Conservation (phyloP, 2,329 filamentous ascomycete species). For the Claviceps monticola region DNA sequence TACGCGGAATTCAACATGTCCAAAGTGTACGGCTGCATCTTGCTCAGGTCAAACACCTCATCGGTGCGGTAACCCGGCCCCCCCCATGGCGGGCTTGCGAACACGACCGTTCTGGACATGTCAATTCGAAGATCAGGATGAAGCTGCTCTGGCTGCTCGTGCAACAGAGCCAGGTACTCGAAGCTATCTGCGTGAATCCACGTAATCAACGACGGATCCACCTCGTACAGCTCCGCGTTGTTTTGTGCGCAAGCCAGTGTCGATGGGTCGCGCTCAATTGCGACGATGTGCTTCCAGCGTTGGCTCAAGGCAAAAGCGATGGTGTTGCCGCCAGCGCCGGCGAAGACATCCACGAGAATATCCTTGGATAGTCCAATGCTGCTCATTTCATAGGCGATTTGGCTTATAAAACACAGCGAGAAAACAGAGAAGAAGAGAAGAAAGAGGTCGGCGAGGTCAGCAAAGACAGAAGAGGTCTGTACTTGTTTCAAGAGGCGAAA, state of each 20-base stretch:
- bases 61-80: conserved; percentile 41
- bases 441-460: neutral
- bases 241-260: conserved; percentile 83
- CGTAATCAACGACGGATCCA: conserved; percentile 55
- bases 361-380: conserved; percentile 40
- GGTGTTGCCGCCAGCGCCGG: conserved; percentile 80
- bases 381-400: conserved; percentile 61
- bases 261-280: conserved; percentile 69
- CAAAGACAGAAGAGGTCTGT: neutral
- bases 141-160: conserved; percentile 22
- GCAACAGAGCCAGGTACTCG: conserved; percentile 43
- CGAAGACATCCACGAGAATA: conserved; percentile 76
- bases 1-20: conserved; percentile 49
- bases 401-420: conserved; percentile 30
- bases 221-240: conserved; percentile 77
- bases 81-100: conserved; percentile 48
- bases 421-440: neutral
- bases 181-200: conserved; percentile 88
- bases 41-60: conserved; percentile 66
- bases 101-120: conserved; percentile 30
- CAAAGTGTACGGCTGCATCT: conserved; percentile 80
- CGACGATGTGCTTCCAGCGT: conserved; percentile 72
- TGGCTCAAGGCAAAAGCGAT: conserved; percentile 83
- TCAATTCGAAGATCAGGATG: conserved; percentile 28
- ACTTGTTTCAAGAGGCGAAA: neutral